Evolutionary conservation across 1,284 basidiomycete genomes (phyloP).

Genomic region (Irpex sp.): DNA sequence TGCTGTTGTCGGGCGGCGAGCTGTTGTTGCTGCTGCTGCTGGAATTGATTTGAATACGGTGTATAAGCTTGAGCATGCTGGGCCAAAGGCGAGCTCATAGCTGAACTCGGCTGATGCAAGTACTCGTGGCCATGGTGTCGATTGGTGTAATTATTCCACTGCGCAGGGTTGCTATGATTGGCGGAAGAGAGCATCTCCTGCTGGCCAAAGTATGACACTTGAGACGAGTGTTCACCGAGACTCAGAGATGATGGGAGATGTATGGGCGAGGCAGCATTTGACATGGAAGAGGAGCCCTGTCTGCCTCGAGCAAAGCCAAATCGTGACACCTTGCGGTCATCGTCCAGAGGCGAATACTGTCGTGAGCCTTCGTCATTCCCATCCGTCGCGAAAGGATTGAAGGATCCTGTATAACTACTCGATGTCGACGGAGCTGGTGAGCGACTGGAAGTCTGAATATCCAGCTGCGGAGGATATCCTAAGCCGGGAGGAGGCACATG

Average conservation of each 20-base stretch:
- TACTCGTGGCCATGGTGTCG: conserved; percentile 16
- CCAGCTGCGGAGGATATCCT: conserved; percentile 43
- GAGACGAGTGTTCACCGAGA: conserved; percentile 43
- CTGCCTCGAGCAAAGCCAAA: conserved; percentile 81
- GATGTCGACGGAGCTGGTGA: conserved; percentile 35
- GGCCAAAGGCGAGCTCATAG: conserved; percentile 43
- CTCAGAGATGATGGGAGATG: conserved; percentile 56
- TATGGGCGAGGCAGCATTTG: conserved; percentile 44
- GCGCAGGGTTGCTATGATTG: conserved; percentile 29
- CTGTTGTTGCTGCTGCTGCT: conserved; percentile 25
- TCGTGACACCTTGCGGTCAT: conserved; percentile 75
- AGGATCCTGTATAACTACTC: conserved; percentile 63
- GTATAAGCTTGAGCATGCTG: conserved; percentile 41
- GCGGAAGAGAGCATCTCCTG: conserved; percentile 36
- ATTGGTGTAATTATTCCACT: conserved; percentile 35
- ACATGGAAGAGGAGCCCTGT: conserved; percentile 48
- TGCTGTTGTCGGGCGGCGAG: conserved; percentile 41
- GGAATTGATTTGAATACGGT: conserved; percentile 11
- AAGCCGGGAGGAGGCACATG: conserved; percentile 48
- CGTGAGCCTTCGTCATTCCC: conserved; percentile 36
- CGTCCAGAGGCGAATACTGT: conserved; percentile 45
- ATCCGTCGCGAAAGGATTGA: conserved; percentile 73
- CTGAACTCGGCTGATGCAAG: conserved; percentile 36
- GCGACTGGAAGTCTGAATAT: conserved; percentile 50
- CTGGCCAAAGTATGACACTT: conserved; percentile 39